Evolutionary conservation across 192 early-diverging fungal species (phyloP), one percentile per base, ranked within the genome.

Genomic region (Helicostylum pulchrum): DNA sequence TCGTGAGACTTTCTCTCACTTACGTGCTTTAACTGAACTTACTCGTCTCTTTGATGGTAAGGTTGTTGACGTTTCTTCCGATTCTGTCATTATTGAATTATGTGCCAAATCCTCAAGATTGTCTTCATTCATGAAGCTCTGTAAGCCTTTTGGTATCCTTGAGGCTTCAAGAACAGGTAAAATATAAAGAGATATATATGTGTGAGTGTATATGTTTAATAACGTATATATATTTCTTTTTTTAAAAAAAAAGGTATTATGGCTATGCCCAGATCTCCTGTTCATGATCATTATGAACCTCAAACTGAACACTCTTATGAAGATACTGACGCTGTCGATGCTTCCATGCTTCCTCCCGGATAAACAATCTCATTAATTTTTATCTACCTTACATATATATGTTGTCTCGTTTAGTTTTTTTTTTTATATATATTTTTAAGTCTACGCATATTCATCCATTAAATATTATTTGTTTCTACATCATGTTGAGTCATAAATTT

Each of bases 141-240:
- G 94, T 61, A 91, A 92, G 63, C 97, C 97, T 10, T 97, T 92
- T 70, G 97, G 97, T 34, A 91, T 99, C 62, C 79, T 99, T 58
- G 97, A 99, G 74, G 93, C 90, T 4, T 88, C 93, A 21, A 84
- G 97, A 66, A 93, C 90, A 42, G 96, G 95, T 67, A 73, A 68
- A 65, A 52, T 42, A 36, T 20, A 60, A 4, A 12, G 8, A 30
- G 51, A 4, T 17, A 34, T 1, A 14, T 5, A n/a, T 54, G n/a
- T 30, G 26, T 34, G 26, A 36, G 19, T 26, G 26, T 26, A 26
- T 26, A 26, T 2, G 4, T 48, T 48, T 48, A 48, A 0, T 48
- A 19, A 48, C 4, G 46, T 15, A 14, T 30, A 17, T 70, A 9
- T 17, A 39, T 26, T 21, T 19, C 15, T 78, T 26, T 26, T 26